phyloP scores from a whole-genome alignment of 2,329 filamentous ascomycete genomes.

The Pseudopyrenochaeta lycopersici region DNA sequence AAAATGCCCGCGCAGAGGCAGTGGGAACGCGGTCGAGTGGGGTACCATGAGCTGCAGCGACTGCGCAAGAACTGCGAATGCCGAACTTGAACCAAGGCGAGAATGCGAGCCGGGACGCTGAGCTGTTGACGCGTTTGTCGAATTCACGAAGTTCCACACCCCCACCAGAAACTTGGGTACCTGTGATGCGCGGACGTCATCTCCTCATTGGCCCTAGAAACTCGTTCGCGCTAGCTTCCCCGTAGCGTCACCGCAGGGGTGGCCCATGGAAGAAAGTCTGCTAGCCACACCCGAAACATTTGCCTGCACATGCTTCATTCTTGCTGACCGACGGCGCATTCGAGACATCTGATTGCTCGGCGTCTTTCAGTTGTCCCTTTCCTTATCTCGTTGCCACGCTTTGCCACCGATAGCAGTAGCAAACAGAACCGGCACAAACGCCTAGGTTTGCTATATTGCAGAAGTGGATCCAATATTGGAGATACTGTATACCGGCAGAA shows the following conservation, averaged over 20 bases:
- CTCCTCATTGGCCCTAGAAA: conserved; percentile 11
- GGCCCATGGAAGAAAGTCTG: background rate
- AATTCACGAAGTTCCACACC: conserved; percentile 9
- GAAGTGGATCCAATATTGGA: background rate
- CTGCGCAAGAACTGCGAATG: conserved; percentile 1
- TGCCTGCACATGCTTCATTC: background rate
- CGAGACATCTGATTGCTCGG: no score
- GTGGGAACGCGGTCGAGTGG: conserved; percentile 18
- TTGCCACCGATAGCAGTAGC: no score
- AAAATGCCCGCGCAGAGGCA: conserved; percentile 29
- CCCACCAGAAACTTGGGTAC: conserved; percentile 11
- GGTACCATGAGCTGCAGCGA: conserved; percentile 39
- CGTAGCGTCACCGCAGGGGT: background rate
- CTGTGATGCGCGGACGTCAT: conserved; percentile 7
- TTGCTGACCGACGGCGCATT: no score
- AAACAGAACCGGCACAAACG: no score
- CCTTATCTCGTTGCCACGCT: no score
- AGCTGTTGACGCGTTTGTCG: conserved; percentile 56
- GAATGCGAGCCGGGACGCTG: conserved; percentile 74
- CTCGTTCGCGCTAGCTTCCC: conserved; percentile 4
- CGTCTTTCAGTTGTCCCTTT: no score
- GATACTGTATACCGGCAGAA: background rate
- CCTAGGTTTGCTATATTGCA: no score
- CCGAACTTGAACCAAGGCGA: conserved; percentile 26
- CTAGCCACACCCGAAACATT: background rate